These are phyloP conservation scores for Mikania micrantha DNA, from an alignment of 129 eudicot species.

Conservation along the genomic window DNA sequence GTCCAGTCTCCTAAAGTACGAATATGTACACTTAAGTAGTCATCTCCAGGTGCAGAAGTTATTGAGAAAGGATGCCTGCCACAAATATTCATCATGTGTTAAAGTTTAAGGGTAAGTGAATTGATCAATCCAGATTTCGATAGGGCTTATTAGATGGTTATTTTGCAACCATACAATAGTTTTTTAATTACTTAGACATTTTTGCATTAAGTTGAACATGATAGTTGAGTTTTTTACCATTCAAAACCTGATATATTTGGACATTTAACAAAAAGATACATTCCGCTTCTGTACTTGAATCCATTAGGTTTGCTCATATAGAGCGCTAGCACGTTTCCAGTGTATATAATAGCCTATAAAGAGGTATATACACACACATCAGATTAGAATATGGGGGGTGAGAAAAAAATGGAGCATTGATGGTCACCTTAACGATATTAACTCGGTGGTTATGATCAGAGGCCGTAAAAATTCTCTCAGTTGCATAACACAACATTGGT, in stretches of 20 bases:
- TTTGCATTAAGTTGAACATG: neutral
- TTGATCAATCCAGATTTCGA: too few species aligned
- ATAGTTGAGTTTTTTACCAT: slow-evolving; percentile 42
- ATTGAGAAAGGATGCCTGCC: slow-evolving; percentile 97
- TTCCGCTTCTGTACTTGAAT: slow-evolving; percentile 93
- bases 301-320: slow-evolving; percentile 86
- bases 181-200: neutral
- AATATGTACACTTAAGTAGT: slow-evolving; percentile 80
- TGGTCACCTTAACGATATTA: slow-evolving; percentile 56
- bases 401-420: neutral
- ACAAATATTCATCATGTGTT: neutral
- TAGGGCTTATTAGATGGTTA: too few species aligned
- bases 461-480: slow-evolving; percentile 59
- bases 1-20: slow-evolving; percentile 99
- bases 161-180: too few species aligned
- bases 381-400: neutral
- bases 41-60: slow-evolving; percentile 94
- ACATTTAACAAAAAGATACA: slow-evolving; percentile 94
- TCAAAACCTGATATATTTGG: slow-evolving; percentile 76
- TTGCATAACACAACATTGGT: slow-evolving; percentile 57
- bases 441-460: slow-evolving; percentile 54
- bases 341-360: slow-evolving; percentile 74
- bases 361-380: neutral
- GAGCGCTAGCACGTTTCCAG: slow-evolving; percentile 84
- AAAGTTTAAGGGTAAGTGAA: neutral